Percentiles rank a stretch among this genome's conserved stretches.
phyloP scores from a whole-genome alignment of 1,139 yeast genomes.

The Suhomyces ambrosiae region DNA sequence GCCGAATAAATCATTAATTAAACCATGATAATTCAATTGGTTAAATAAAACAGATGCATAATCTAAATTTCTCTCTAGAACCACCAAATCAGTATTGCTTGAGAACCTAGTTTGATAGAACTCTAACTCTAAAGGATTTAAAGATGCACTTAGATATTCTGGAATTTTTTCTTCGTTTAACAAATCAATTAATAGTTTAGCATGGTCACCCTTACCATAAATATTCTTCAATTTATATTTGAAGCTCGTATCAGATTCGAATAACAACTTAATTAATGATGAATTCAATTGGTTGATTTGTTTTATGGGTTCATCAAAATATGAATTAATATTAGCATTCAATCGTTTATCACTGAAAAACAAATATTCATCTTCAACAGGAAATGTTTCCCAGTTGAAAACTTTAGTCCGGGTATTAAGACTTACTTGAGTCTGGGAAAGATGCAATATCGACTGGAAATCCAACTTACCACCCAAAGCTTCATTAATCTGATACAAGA shows the following conservation, averaged over 20 bases:
- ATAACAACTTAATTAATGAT: slow-evolving; percentile 27
- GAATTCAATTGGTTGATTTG: slow-evolving; percentile 32
- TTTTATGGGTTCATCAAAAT: slow-evolving; percentile 40
- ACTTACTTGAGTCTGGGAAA: slow-evolving; percentile 16
- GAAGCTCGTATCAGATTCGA: slow-evolving; percentile 18
- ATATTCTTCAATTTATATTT: slow-evolving; percentile 38
- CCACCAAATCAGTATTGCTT: slow-evolving; percentile 62
- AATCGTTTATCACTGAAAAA: slow-evolving; percentile 3
- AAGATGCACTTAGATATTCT: slow-evolving; percentile 30
- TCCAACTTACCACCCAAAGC: slow-evolving; percentile 20
- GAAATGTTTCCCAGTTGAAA: slow-evolving; percentile 37
- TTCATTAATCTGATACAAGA: slow-evolving; percentile 32
- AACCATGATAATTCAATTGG: slow-evolving; percentile 81
- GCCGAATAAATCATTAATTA: slow-evolving; percentile 71
- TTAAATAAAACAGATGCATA: slow-evolving; percentile 67
- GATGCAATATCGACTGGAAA: slow-evolving; percentile 21
- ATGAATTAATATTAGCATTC: slow-evolving; percentile 26
- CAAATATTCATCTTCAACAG: slow-evolving; percentile 32
- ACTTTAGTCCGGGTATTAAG: slow-evolving; percentile 24
- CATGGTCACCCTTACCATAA: slow-evolving; percentile 44
- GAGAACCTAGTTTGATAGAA: slow-evolving; percentile 37
- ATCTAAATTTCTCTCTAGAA: slow-evolving; percentile 79
- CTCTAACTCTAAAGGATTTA: slow-evolving; percentile 39
- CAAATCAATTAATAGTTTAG: slow-evolving; percentile 33
- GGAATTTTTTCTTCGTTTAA: slow-evolving; percentile 30